Conservation (phyloP, 371 early-diverging fungal species). For the Encephalitozoon cuniculi region DNA sequence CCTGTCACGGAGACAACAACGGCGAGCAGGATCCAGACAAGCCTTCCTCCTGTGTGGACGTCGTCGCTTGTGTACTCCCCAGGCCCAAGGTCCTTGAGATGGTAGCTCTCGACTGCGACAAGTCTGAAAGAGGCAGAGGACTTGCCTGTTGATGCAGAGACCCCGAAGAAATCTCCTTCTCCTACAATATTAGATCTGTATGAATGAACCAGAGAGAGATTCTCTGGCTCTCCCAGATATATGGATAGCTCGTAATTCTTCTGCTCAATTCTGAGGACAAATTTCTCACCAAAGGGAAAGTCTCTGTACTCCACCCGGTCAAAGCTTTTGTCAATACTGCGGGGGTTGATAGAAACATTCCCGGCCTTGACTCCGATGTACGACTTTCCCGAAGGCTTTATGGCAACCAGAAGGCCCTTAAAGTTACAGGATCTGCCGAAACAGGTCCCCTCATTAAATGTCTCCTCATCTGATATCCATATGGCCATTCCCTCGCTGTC, state of each 20-base stretch:
- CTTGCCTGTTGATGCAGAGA: not conserved
- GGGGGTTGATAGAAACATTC: not conserved
- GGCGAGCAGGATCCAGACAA: not conserved
- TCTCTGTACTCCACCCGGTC: not conserved
- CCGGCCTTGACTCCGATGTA: constrained; percentile 5
- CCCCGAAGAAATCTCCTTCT: not conserved
- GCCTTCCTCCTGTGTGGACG: not conserved
- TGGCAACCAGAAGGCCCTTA: not conserved
- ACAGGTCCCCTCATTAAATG: not conserved
- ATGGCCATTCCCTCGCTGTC: not conserved
- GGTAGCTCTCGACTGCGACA: not conserved
- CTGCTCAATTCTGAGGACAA: not conserved
- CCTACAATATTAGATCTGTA: not conserved
- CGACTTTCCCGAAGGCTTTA: constrained; percentile 3
- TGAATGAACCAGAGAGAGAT: not conserved
- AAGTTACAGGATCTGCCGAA: not conserved
- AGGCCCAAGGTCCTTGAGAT: no score
- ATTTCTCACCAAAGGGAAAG: not conserved
- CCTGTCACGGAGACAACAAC: not conserved
- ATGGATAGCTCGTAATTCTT: not conserved
- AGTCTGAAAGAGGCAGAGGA: not conserved
- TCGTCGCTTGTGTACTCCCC: no score
- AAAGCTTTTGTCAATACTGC: not conserved
- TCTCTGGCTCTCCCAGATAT: not conserved
- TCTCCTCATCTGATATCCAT: not conserved